Conservation (phyloP, 257 asterid species). For the Gentiana macrophylla region DNA sequence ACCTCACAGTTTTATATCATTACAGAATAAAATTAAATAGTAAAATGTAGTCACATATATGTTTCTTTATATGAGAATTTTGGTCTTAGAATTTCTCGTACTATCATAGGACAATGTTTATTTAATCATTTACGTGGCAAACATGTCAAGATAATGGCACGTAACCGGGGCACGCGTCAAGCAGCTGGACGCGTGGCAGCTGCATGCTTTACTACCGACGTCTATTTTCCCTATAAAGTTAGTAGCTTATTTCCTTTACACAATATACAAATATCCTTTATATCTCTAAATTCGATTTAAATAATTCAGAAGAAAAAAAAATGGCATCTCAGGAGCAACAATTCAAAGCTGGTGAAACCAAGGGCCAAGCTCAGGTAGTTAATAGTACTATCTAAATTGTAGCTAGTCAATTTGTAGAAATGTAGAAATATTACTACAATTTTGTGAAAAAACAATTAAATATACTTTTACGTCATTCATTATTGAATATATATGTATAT, state of each 20-base stretch:
- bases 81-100: too few relatives aligned
- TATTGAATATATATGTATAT: neutral
- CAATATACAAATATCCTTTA: neutral
- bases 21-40: too few relatives aligned
- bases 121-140: too few relatives aligned
- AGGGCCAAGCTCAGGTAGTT: slow-evolving; percentile 62
- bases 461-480: neutral
- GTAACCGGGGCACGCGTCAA: slow-evolving; percentile 49
- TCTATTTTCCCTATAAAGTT: slow-evolving; percentile 14
- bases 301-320: neutral
- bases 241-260: neutral
- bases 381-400: neutral
- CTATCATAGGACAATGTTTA: too few relatives aligned
- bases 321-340: slow-evolving; percentile 61
- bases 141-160: slow-evolving; percentile 17
- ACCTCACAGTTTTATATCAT: too few relatives aligned
- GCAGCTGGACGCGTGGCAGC: slow-evolving; percentile 40
- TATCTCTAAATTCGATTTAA: neutral
- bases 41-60: too few relatives aligned
- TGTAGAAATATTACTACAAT: neutral
- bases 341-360: slow-evolving; percentile 73
- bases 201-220: neutral
- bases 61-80: too few relatives aligned
- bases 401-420: too few relatives aligned
- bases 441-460: neutral